These are phyloP conservation scores for Salix caprea DNA, from an alignment of 345 rosid genomes.

Conservation along the genomic window DNA sequence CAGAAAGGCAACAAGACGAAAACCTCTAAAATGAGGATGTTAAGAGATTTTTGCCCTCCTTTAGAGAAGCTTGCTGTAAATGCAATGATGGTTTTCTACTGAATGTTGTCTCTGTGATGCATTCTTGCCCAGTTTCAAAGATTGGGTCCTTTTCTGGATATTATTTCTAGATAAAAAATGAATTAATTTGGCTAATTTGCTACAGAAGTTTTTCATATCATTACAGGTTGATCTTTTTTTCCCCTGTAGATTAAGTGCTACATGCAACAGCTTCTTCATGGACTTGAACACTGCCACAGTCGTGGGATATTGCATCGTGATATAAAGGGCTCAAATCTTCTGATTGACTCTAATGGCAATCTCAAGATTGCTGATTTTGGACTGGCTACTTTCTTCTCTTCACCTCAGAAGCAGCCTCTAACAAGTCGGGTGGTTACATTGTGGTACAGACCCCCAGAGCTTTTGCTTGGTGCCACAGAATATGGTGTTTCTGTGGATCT, in stretches of 20 bases:
- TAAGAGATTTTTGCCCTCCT: background rate
- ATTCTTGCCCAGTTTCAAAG: background rate
- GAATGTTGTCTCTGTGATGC: background rate
- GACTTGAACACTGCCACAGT: constrained; percentile 63
- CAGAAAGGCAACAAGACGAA: background rate
- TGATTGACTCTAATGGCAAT: constrained; percentile 46
- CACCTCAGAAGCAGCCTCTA: constrained; percentile 45
- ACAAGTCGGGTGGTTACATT: constrained; percentile 71
- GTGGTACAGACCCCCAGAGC: constrained; percentile 76
- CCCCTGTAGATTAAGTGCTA: constrained; percentile 56
- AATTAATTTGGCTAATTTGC: background rate
- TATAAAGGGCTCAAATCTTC: constrained; percentile 63
- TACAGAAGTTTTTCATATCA: background rate
- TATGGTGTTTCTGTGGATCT: constrained; percentile 62
- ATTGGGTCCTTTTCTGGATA: background rate
- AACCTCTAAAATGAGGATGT: background rate
- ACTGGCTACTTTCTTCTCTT: constrained; percentile 40
- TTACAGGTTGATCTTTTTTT: background rate
- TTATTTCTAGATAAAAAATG: background rate
- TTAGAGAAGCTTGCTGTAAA: background rate
- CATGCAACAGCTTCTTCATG: constrained; percentile 55
- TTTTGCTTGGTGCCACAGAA: constrained; percentile 54
- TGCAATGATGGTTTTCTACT: background rate
- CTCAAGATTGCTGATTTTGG: constrained; percentile 72
- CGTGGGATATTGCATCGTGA: constrained; percentile 65